Evolutionary conservation across 176 grass and related monocot genomes (phyloP), one percentile per base, ranked within the genome.

Genomic region (Coix lacrymajobi): DNA sequence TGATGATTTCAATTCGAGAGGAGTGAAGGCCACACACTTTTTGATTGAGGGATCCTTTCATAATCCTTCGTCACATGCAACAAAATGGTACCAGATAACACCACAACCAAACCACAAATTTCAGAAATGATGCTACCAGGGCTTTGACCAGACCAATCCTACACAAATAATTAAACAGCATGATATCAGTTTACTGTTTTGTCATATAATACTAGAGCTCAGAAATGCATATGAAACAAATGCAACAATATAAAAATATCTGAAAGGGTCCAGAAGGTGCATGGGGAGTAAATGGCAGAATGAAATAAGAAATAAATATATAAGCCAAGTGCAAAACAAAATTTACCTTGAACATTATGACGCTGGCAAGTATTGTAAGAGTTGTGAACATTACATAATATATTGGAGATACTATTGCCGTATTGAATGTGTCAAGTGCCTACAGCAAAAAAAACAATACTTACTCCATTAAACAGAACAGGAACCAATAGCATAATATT

Each of bases 261-360:
- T 7, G 15, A 64, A 71, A 22, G 54, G 41, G 38, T 77, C 26
- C 20, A 78, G 71, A 29, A 41, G 26, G 32, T 52, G 17, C 48
- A 73, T 58, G 11, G 57, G 46, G 44, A 62, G 2, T 62, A 39
- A 45, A 79, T 28, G 17, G 3, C 32, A 48, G 19, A 83, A 30
- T 54, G 60, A 12, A 82, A 75, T 24, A 45, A 69, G 25, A 38
- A 62, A 40, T 62, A 24, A 25, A 71, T 81, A 66, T 78, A 61
- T 52, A 75, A 31, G 61, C 33, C 24, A 81, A 51, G 40, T 38
- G 69, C 2, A 67, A 75, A 26, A 82, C 6, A 46, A 74, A 36
- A 76, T 29, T 85, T 95, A 99, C 93, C 96, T 99, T 99, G 62
- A 99, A 99, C 96, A 99, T 99, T 88, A 99, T 99, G 46, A 99